Evolutionary conservation across 1,284 basidiomycete genomes (phyloP).

Genomic region (Uromyces viciae-fabae): DNA sequence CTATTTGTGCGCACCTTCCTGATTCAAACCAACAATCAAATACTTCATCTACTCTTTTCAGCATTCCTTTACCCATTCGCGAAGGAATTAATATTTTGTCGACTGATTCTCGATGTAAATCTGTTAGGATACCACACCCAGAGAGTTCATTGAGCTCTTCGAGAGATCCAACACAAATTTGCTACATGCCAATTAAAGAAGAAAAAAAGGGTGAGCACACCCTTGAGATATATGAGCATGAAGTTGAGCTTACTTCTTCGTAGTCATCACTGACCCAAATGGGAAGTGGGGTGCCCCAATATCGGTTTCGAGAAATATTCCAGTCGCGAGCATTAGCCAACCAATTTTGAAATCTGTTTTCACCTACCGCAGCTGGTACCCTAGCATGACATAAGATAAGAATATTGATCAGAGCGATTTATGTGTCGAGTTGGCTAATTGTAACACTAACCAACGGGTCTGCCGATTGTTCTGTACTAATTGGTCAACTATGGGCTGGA

Average conservation of each 20-base stretch:
- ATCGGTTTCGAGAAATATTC: conserved; percentile 98
- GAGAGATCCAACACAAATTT: conserved; percentile 83
- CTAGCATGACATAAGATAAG: too few relatives aligned
- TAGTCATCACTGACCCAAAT: conserved; percentile 92
- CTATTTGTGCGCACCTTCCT: conserved; percentile 67
- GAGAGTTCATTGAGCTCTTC: conserved; percentile 82
- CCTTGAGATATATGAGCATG: conserved; percentile 2
- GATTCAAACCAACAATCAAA: conserved; percentile 99
- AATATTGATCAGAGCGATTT: too few relatives aligned
- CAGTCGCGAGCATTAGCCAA: conserved; percentile 94
- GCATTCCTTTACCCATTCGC: conserved; percentile 75
- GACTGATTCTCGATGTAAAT: conserved; percentile 90
- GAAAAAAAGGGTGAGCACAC: background rate
- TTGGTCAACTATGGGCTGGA: conserved; percentile 75
- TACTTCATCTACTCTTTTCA: conserved; percentile 90
- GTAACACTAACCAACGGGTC: conserved; percentile 71
- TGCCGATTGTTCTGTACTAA: conserved; percentile 85
- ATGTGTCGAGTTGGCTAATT: too few relatives aligned
- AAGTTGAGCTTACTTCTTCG: conserved; percentile 67
- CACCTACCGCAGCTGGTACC: conserved; percentile 86
- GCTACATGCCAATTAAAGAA: conserved; percentile 62
- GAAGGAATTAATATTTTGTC: conserved; percentile 96
- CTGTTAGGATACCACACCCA: conserved; percentile 78
- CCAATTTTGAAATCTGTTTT: conserved; percentile 95
- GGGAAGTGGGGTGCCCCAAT: conserved; percentile 98